phyloP scores from a whole-genome alignment of 768 basidiomycete species.

The Hysterangium stoloniferum region DNA sequence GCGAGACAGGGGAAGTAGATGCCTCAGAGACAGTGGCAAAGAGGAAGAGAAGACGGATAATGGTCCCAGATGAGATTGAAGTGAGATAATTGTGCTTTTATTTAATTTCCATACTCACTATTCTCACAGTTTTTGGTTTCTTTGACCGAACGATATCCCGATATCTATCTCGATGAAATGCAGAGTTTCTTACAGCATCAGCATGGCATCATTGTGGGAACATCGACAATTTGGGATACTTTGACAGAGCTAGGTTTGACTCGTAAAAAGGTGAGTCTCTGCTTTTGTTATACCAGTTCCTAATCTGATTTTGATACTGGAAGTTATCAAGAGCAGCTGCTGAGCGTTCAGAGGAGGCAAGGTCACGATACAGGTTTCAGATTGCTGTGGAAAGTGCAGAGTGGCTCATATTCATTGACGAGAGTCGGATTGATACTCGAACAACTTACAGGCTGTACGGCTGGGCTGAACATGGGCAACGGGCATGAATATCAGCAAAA shows the following conservation, averaged over 20 bases:
- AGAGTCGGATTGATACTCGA: constrained; percentile 11
- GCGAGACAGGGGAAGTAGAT: not conserved
- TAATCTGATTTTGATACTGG: too few relatives aligned
- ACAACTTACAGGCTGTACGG: constrained; percentile 5
- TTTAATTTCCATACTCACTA: not conserved
- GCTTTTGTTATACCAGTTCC: too few relatives aligned
- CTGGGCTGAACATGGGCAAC: constrained; percentile 13
- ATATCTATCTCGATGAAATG: constrained; percentile 18
- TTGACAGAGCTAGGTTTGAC: not conserved
- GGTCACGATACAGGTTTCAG: not conserved
- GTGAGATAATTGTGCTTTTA: not conserved
- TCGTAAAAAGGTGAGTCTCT: constrained; percentile 4
- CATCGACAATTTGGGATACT: not conserved
- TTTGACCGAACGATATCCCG: constrained; percentile 16
- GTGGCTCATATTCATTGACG: constrained; percentile 16
- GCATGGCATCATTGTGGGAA: not conserved
- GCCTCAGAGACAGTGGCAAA: not conserved
- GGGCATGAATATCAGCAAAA: not conserved
- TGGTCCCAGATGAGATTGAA: not conserved
- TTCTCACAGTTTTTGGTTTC: constrained; percentile 14
- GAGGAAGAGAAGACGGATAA: not conserved
- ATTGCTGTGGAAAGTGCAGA: constrained; percentile 11
- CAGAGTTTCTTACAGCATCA: constrained; percentile 10
- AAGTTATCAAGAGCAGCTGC: not conserved
- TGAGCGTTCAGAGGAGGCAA: not conserved